phyloP scores from a whole-genome alignment of 345 rosid genomes.

The Citrus australasica region DNA sequence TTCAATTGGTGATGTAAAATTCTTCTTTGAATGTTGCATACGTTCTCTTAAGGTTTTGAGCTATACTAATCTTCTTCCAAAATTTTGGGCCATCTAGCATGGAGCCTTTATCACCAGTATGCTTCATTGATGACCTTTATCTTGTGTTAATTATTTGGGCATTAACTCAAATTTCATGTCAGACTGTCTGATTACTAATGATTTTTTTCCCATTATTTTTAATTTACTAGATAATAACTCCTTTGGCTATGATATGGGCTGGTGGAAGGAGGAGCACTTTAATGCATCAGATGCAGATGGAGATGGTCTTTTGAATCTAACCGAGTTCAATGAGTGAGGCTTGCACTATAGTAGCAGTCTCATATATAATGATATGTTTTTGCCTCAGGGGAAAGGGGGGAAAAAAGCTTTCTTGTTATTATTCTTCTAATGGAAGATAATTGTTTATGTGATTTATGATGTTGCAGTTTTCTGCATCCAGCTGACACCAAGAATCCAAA shows the following conservation, averaged over 20 bases:
- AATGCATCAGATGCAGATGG: conserved; percentile 94
- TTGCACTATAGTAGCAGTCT: conserved; percentile 11
- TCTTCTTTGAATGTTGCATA: background rate
- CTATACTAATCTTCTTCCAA: background rate
- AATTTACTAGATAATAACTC: conserved; percentile 49
- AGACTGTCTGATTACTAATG: conserved; percentile 14
- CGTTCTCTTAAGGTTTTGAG: background rate
- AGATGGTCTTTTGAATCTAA: conserved; percentile 79
- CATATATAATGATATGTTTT: background rate
- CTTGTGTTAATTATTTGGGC: background rate
- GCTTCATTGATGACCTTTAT: background rate
- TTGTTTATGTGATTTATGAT: conserved; percentile 10
- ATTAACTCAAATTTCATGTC: background rate
- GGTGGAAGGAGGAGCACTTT: conserved; percentile 99
- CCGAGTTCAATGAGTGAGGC: conserved; percentile 97
- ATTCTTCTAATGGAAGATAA: background rate
- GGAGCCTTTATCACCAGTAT: background rate
- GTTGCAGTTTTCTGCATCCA: conserved; percentile 90
- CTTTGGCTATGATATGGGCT: conserved; percentile 86
- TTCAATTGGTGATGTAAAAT: background rate
- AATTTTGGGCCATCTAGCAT: background rate
- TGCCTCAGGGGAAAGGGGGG: too few relatives aligned
- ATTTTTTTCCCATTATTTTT: background rate
- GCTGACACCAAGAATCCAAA: conserved; percentile 82
- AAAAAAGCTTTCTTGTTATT: background rate